Base-by-base conservation (phyloP, 805 yeast genomes). In the Ascoidea asiatica region DNA sequence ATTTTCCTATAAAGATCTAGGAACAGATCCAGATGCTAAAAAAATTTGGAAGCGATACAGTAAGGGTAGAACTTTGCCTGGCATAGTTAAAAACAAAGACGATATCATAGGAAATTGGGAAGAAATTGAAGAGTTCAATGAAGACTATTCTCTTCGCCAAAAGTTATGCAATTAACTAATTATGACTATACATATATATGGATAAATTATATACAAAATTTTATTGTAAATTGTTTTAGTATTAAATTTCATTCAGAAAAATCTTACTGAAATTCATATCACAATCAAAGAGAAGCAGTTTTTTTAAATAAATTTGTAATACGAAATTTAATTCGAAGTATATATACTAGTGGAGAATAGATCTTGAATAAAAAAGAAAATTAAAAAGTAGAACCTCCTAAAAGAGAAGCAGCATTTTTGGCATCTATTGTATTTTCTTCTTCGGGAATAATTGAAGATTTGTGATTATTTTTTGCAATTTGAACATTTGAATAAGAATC, bases 21-120 rank as follows among this genome's bases (percentile, higher is more conserved):
- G 95, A 5, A 86, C 95, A 0, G 94, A 88, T 57, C 87, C 79
- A 43, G 81, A 79, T 48, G 95, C 95, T 15, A 79, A 87, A 59
- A 73, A 77, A 53, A 72, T 86, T 21, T 88, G 96, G 96, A 77
- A 76, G 54, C 72, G 92, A 52, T 75, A 75, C 54, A 68, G 83
- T 17, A 68, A 67, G 22, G 95, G 94, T 3, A 77, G 82, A 52
- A 66, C 76, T 1, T 70, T 87, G 46, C 97, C 97, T 2, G 96
- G 89, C 33, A 72, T 88, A 17, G 88, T 88, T 17, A 73, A 95
- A 60, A 86, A 84, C 6, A 78, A 77, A 21, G 92, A 84, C 53
- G 89, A 81, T 52, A 73, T 77, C 47, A 79, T 88, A 50, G 95
- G 95, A 2, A 82, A 86, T 57, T 84, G 84, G 81, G 77, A 79